Evolutionary conservation across 306 rosid genomes (phyloP).

Genomic region (Cucurbita argyrosperma): DNA sequence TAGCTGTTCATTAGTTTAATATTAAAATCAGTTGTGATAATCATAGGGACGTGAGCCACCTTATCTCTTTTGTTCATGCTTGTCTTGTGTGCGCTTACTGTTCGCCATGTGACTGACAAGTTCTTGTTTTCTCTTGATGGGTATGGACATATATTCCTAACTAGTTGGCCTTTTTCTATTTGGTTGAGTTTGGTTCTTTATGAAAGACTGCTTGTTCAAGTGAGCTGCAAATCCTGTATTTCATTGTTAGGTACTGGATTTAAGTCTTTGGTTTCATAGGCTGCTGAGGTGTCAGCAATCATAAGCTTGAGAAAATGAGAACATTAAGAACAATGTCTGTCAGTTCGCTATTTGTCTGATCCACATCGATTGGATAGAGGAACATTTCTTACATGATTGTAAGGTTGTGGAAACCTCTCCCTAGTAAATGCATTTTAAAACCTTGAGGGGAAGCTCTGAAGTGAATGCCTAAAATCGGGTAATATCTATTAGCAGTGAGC

Average conservation of each 20-base stretch:
- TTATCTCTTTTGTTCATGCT: neutral
- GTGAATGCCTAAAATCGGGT: too few species aligned
- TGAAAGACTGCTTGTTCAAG: neutral
- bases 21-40: neutral
- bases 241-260: neutral
- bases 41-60: neutral
- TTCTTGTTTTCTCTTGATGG: neutral
- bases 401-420: too few species aligned
- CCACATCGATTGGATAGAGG: too few species aligned
- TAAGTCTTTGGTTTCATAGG: neutral
- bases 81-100: neutral
- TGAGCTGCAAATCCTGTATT: neutral
- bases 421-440: too few species aligned
- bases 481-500: too few species aligned
- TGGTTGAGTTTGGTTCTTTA: neutral
- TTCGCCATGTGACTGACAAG: neutral
- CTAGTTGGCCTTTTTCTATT: neutral
- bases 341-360: neutral
- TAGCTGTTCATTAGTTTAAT: neutral
- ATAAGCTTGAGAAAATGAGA: neutral
- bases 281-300: conserved; percentile 3
- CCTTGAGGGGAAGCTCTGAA: too few species aligned
- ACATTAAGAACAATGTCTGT: neutral
- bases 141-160: neutral
- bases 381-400: too few species aligned